Evolutionary conservation across 768 basidiomycete species (phyloP).

Genomic region (Rhodotorula diobovata): DNA sequence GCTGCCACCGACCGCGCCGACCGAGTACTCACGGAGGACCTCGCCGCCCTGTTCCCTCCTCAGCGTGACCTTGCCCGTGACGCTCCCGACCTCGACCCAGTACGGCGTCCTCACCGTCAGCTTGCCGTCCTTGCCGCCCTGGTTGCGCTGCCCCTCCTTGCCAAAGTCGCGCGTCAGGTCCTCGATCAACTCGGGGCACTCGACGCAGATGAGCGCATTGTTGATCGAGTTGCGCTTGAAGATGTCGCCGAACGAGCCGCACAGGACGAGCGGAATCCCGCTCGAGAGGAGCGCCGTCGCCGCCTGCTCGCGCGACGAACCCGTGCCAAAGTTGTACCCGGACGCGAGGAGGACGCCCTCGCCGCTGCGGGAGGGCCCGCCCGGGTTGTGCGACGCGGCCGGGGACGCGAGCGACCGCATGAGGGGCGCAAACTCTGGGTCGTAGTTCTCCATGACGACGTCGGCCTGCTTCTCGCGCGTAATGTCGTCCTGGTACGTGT

Average conservation of each 20-base stretch:
- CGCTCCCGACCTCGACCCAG: slow-evolving; percentile 63
- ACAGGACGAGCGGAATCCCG: slow-evolving; percentile 85
- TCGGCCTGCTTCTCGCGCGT: slow-evolving; percentile 89
- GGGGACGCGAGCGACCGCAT: slow-evolving; percentile 45
- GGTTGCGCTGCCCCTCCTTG: slow-evolving; percentile 66
- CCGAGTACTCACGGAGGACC: slow-evolving; percentile 57
- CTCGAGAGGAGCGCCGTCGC: slow-evolving; percentile 94
- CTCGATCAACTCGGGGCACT: slow-evolving; percentile 79
- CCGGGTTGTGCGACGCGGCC: slow-evolving; percentile 16
- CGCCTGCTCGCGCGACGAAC: slow-evolving; percentile 95
- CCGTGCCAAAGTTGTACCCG: slow-evolving; percentile 98
- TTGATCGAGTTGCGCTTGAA: slow-evolving; percentile 99
- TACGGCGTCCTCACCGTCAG: slow-evolving; percentile 74
- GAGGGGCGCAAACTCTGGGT: slow-evolving; percentile 73
- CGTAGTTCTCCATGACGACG: slow-evolving; percentile 99
- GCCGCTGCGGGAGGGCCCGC: slow-evolving; percentile 28
- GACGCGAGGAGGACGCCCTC: slow-evolving; percentile 74
- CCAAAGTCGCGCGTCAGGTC: slow-evolving; percentile 75
- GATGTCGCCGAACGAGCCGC: slow-evolving; percentile 98
- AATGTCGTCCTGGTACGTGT: slow-evolving; percentile 98
- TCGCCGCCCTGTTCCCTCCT: slow-evolving; percentile 49
- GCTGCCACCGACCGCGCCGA: slow-evolving; percentile 78
- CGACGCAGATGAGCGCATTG: slow-evolving; percentile 91
- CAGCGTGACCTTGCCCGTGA: slow-evolving; percentile 64
- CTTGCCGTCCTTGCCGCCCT: slow-evolving; percentile 75